Evolutionary conservation across 2,329 filamentous ascomycete species (phyloP).

Genomic region (Alternaria consortialis): DNA sequence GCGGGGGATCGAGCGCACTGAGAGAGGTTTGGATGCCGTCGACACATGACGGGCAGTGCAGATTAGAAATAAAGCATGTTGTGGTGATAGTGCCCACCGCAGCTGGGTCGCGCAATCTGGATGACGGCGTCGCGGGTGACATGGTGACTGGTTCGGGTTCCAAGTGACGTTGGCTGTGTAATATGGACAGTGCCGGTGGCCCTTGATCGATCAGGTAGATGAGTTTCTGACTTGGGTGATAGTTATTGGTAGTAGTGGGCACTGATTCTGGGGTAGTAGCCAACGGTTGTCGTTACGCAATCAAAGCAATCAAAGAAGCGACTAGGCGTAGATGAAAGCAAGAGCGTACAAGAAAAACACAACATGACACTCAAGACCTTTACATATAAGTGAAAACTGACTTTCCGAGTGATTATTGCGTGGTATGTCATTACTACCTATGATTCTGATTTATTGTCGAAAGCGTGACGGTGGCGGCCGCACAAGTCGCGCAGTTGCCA

Average conservation of each 20-base stretch:
- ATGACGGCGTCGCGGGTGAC: conserved; percentile 23
- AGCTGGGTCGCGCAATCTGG: conserved; percentile 23
- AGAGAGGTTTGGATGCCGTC: conserved; percentile 70
- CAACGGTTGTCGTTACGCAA: conserved; percentile 31
- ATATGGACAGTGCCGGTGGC: conserved; percentile 22
- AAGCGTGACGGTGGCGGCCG: conserved; percentile 20
- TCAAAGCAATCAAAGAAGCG: conserved; percentile 32
- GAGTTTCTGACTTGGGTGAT: conserved; percentile 21
- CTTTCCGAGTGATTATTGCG: conserved; percentile 7
- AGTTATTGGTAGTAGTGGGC: conserved; percentile 19
- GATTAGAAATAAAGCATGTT: conserved; percentile 73
- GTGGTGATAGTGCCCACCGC: conserved; percentile 50
- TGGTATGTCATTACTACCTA: conserved; percentile 25
- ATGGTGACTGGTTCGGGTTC: conserved; percentile 14
- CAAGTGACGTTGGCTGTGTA: conserved; percentile 20
- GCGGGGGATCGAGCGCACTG: conserved; percentile 57
- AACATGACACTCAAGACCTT: not conserved
- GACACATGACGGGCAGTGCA: conserved; percentile 82
- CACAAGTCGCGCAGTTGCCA: conserved; percentile 35
- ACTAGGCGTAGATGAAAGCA: conserved; percentile 22
- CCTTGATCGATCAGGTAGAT: conserved; percentile 11
- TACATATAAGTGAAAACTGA: not conserved
- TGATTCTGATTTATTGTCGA: conserved; percentile 1
- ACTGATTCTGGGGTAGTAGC: conserved; percentile 21
- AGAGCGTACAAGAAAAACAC: conserved; percentile 4